Percentiles rank a stretch among this genome's conserved stretches.
These are phyloP conservation scores for Ogataea ganodermae DNA, from an alignment of 805 yeast genomes.

Conservation along the genomic window DNA sequence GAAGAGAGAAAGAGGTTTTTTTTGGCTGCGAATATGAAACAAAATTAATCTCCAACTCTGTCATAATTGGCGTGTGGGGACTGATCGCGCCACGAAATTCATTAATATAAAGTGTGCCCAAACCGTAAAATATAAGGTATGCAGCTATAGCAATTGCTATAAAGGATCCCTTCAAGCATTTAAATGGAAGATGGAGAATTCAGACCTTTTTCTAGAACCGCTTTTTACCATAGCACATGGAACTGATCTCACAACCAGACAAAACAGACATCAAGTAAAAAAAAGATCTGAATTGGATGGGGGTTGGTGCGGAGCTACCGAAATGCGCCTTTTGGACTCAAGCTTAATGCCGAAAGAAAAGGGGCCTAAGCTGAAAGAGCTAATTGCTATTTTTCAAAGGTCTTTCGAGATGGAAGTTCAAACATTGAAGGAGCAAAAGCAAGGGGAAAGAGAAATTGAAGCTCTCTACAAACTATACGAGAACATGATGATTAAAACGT, in stretches of 20 bases:
- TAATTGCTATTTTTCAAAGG: background rate
- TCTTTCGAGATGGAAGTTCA: no score
- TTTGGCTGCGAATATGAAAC: slow-evolving; percentile 4
- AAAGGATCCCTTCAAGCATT: background rate
- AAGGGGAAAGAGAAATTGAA: no score
- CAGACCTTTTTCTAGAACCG: background rate
- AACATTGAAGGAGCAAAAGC: no score
- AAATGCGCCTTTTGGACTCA: background rate
- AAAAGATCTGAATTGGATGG: background rate
- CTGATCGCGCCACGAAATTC: background rate
- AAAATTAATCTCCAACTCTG: background rate
- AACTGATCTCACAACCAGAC: background rate
- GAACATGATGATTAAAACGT: no score
- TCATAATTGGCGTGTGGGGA: background rate
- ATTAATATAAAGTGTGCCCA: background rate
- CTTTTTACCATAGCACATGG: background rate
- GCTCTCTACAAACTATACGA: no score
- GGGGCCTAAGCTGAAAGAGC: background rate
- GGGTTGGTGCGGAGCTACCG: background rate
- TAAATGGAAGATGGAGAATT: background rate
- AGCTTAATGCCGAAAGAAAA: background rate
- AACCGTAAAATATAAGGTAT: background rate
- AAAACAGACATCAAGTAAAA: background rate
- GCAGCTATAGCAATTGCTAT: background rate
- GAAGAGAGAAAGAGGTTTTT: background rate